These are phyloP conservation scores for Phellinidium pouzarii DNA, from an alignment of 1,284 basidiomycete species.

Conservation along the genomic window DNA sequence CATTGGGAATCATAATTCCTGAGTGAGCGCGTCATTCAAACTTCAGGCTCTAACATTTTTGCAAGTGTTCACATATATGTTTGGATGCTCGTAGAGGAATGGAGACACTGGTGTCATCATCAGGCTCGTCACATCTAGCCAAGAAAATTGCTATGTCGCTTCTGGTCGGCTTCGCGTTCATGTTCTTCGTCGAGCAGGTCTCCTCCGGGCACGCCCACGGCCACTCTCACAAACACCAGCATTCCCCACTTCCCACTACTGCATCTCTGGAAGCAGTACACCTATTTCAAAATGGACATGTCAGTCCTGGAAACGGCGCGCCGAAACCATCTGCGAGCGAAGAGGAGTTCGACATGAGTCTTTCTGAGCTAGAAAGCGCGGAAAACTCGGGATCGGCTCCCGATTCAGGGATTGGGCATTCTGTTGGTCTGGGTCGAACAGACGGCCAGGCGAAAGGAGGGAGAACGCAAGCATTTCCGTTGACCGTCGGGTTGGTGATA, in stretches of 20 bases:
- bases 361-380: conserved; percentile 41
- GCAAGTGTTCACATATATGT: not conserved
- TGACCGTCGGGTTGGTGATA: conserved; percentile 79
- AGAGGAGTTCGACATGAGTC: conserved; percentile 48
- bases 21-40: conserved; percentile 54
- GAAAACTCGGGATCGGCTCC: too few species aligned
- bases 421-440: not conserved
- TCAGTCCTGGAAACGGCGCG: conserved; percentile 18
- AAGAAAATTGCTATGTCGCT: conserved; percentile 65
- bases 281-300: not conserved
- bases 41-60: too few species aligned
- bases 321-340: conserved; percentile 21
- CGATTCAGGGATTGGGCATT: conserved; percentile 30
- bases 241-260: conserved; percentile 19
- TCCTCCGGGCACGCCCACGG: conserved; percentile 38
- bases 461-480: conserved; percentile 44
- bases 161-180: conserved; percentile 77
- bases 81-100: conserved; percentile 43
- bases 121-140: conserved; percentile 37
- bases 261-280: conserved; percentile 20
- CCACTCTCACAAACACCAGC: conserved; percentile 20
- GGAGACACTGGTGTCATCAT: conserved; percentile 39
- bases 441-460: not conserved
- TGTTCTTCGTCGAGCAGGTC: conserved; percentile 73
- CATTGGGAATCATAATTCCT: conserved; percentile 85